phyloP scores from a whole-genome alignment of 495 filamentous ascomycete species.

The Chaetomium fimeti region DNA sequence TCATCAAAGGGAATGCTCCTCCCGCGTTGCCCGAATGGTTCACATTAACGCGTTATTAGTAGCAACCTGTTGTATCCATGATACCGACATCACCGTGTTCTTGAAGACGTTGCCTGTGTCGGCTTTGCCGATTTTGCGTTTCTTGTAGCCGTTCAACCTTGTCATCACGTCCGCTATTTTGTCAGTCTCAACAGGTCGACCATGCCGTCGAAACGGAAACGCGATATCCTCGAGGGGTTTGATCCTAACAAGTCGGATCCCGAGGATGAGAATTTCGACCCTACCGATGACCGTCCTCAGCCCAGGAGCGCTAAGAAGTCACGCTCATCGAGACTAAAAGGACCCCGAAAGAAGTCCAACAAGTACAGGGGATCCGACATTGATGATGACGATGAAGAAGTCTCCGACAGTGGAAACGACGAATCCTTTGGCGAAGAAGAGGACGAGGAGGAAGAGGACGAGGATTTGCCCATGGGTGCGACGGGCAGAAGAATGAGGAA shows the following conservation, averaged over 20 bases:
- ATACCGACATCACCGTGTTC: background rate
- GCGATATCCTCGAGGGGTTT: constrained; percentile 59
- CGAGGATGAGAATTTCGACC: constrained; percentile 75
- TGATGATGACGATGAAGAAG: constrained; percentile 65
- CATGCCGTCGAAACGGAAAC: constrained; percentile 59
- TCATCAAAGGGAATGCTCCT: background rate
- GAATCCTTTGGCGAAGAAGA: constrained; percentile 58
- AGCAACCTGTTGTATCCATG: constrained; percentile 4
- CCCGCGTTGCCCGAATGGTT: background rate
- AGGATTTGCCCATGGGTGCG: constrained; percentile 60
- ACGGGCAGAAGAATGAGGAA: constrained; percentile 69
- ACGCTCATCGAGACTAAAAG: constrained; percentile 37
- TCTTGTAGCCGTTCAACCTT: constrained; percentile 1
- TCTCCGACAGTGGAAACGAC: constrained; percentile 55
- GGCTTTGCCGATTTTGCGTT: background rate
- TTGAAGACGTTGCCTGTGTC: background rate
- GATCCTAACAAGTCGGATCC: constrained; percentile 83
- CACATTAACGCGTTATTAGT: constrained; percentile 1
- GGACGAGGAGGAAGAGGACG: constrained; percentile 59
- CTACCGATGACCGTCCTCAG: constrained; percentile 43
- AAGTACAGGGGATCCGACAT: constrained; percentile 62
- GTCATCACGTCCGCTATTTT: background rate
- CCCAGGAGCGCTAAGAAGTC: constrained; percentile 43
- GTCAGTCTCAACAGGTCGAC: background rate
- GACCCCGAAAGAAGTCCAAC: constrained; percentile 49